Base-by-base conservation (phyloP, 78 protist species). In the Dictyostelium citrinum region DNA sequence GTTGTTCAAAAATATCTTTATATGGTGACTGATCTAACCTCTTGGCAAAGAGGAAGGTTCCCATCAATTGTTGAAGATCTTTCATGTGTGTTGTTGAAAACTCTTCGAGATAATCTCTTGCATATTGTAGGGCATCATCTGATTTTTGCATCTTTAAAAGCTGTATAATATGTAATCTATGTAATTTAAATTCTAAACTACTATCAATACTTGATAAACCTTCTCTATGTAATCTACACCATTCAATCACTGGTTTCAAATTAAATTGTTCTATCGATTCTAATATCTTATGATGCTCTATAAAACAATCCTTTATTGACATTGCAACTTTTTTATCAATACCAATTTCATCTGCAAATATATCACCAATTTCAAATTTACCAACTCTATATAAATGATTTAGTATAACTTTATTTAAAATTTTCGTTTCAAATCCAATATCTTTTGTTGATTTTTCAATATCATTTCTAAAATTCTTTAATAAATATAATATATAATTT, bases 311-410 rank as follows among this genome's bases (percentile, higher is more conserved):
- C n/a, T 83, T 91, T 11, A 67, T 33, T 11, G 55, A 35, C 14
- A 43, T 49, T 10, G 75, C 22, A 6, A 20, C 37, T 12, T 22
- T 11, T 27, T 11, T 8, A 5, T 35, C 43, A 8, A 68, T 31
- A 17, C 51, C 79, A 29, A 46, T 81, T 12, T 83, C 95, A 10
- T 77, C 33, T 22, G 82, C 67, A 67, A 91, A 82, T 9, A 72
- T 6, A 72, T 91, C 90, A 45, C 55, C 97, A 45, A 91, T 35
- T 37, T 68, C 95, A 60, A 96, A 96, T 27, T 45, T 33, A 29
- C 97, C 97, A 37, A 81, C 84, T 61, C 97, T 71, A 68, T 90
- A 76, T 67, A 96, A 68, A 88, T 96, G 97, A 75, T 96, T 31
- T 14, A 95, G 72, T 24, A 96, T 80, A 27, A 75, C 31, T 20